Conservation (phyloP, 305 asterid genomes). For the Rubia peregrina region DNA sequence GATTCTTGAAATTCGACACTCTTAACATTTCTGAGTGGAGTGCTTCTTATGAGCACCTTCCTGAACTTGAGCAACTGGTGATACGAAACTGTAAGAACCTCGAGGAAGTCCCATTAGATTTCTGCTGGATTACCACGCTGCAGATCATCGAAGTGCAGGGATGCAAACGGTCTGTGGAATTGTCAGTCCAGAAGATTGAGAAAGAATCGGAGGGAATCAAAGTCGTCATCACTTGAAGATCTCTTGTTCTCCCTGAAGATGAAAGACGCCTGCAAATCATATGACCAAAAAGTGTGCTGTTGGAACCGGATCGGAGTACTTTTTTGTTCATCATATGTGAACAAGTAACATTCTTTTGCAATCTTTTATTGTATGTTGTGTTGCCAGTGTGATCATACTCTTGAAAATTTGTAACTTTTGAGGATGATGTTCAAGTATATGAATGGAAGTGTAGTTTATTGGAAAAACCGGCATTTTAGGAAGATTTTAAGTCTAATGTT, state of each 20-base stretch:
- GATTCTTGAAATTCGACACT: background rate
- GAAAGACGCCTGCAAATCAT: no score
- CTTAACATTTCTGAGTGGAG: constrained; percentile 2
- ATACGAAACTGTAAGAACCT: constrained; percentile 7
- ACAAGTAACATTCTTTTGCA: no score
- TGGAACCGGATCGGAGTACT: no score
- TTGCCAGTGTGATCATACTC: no score
- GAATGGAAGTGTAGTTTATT: no score
- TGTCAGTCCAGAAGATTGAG: constrained; percentile 2
- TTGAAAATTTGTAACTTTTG: no score
- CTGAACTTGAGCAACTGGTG: background rate
- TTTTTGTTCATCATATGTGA: no score
- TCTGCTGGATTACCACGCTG: background rate
- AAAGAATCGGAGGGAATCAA: constrained; percentile 5
- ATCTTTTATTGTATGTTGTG: no score
- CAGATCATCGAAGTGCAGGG: constrained; percentile 6
- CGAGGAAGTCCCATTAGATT: background rate
- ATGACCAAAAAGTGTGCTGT: no score
- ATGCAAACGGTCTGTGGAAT: background rate
- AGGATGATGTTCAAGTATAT: no score
- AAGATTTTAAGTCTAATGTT: no score
- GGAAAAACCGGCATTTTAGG: no score
- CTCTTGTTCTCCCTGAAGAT: constrained; percentile 6
- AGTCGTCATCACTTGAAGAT: background rate
- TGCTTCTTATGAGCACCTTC: constrained; percentile 7